Percentiles rank a stretch among this genome's conserved stretches.
These are phyloP conservation scores for Asterionellopsis glacialis DNA, from an alignment of 108 stramenopile genomes.

Conservation along the genomic window DNA sequence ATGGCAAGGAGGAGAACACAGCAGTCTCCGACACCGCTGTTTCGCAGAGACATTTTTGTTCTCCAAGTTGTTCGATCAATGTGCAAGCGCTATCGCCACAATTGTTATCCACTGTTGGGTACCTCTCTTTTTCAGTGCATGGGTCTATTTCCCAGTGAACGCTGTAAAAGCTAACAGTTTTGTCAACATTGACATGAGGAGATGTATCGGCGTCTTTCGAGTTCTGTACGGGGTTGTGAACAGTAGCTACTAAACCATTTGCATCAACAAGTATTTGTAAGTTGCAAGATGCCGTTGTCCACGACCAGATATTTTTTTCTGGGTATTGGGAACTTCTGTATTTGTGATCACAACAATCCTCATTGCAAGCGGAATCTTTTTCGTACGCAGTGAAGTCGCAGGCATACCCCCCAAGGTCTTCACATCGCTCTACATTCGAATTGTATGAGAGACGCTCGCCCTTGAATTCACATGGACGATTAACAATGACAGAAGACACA, in stretches of 20 bases:
- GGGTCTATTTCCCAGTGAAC: too few species aligned
- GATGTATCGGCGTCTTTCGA: too few species aligned
- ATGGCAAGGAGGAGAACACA: constrained; percentile 27
- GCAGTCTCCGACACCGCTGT: constrained; percentile 19
- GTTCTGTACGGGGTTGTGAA: constrained; percentile 27
- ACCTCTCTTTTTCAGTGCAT: constrained; percentile 5
- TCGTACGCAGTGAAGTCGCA: too few species aligned
- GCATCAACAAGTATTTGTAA: constrained; percentile 46
- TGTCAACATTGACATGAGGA: too few species aligned
- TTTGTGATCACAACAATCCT: too few species aligned
- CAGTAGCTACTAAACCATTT: constrained; percentile 44
- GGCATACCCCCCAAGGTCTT: too few species aligned
- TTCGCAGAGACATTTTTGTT: constrained; percentile 25
- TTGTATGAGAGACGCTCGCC: too few species aligned
- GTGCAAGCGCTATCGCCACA: constrained; percentile 29
- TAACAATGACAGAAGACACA: neutral
- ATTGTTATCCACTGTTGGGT: constrained; percentile 24
- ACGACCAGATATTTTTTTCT: constrained; percentile 8
- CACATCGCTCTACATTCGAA: too few species aligned
- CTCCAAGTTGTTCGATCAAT: neutral
- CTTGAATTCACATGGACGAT: neutral
- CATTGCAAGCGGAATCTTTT: too few species aligned
- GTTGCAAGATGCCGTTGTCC: constrained; percentile 39
- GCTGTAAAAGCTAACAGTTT: too few species aligned
- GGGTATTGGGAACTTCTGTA: too few species aligned